phyloP scores from a whole-genome alignment of 176 grass and related monocot genomes.

The Musa schizocarpa region DNA sequence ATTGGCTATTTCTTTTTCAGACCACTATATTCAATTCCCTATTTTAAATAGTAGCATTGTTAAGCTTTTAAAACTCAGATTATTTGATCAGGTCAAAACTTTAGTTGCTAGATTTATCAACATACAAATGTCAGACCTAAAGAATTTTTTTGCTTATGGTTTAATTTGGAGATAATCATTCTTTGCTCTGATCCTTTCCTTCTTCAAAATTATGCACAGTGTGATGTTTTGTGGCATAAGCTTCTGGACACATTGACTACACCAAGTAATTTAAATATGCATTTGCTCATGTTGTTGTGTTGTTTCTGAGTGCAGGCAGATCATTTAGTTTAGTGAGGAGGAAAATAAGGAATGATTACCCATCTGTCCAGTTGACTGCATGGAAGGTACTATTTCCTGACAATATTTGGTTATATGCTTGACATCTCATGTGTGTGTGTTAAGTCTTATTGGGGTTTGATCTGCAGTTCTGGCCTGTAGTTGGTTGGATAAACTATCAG shows the following conservation, averaged over 20 bases:
- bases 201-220: too few relatives aligned
- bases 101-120: not conserved
- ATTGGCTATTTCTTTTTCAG: too few relatives aligned
- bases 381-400: slow-evolving; percentile 31
- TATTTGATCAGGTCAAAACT: too few relatives aligned
- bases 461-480: slow-evolving; percentile 45
- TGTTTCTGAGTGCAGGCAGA: slow-evolving; percentile 27
- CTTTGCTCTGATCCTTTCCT: not conserved
- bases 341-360: slow-evolving; percentile 38
- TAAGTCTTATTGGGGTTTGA: slow-evolving; percentile 5
- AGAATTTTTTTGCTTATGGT: not conserved
- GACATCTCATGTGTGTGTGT: not conserved
- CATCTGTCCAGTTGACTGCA: slow-evolving; percentile 37
- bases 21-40: too few relatives aligned
- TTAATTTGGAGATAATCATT: not conserved
- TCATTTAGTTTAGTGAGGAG: slow-evolving; percentile 28
- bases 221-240: not conserved
- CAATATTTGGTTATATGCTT: not conserved
- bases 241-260: not conserved
- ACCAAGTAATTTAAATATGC: not conserved
- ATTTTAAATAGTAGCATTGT: too few relatives aligned
- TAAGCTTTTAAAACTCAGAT: too few relatives aligned
- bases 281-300: not conserved
- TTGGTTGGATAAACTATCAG: slow-evolving; percentile 37
- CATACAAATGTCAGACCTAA: not conserved